Base-by-base conservation (phyloP, 768 basidiomycete species). In the Podaxis carcinomalis region DNA sequence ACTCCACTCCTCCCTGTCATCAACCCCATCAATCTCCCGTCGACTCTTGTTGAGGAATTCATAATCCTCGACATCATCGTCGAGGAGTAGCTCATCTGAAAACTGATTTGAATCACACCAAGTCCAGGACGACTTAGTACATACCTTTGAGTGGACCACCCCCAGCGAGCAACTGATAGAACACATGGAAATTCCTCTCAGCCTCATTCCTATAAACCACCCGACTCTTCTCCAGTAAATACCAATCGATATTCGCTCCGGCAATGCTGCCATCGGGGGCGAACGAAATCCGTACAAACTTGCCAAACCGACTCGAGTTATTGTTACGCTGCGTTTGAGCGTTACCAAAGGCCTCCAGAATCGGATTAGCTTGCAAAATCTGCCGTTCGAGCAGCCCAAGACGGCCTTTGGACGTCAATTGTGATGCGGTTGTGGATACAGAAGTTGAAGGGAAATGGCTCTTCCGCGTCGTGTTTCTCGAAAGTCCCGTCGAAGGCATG, bases 161-260 rank as follows among this genome's bases (percentile, higher is more conserved):
- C n/a, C 91, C 90, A 32, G 87, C 86, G 69, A 99, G 78, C 28
- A 98, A 68, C 75, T 98, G 95, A 72, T 98, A 99, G 73, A 99
- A 98, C 1, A 98, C 92, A 72, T 98, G 97, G 70, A 98, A 99
- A 69, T 85, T 90, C 36, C 97, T 81, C 75, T 99, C 97, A 0
- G 90, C 92, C 61, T 89, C 87, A 63, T 86, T 92, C 56, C 97
- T 79, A 42, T 86, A 85, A 6, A 96, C 93, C 2, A 99, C 96
- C 64, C 97, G 78, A 69, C 93, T 95, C 80, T 99, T 99, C 79
- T 99, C 97, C 59, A 99, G 77, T 32, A 99, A 79, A 71, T 99
- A 99, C 97, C 97, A 98, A 72, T 99, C 95, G 62, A 98, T 94
- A 70, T 95, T 98, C 25, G 97, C 97, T 0, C 97, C 97, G 0